Conservation (phyloP, 257 asterid species). For the Capsicum rhomboideum region DNA sequence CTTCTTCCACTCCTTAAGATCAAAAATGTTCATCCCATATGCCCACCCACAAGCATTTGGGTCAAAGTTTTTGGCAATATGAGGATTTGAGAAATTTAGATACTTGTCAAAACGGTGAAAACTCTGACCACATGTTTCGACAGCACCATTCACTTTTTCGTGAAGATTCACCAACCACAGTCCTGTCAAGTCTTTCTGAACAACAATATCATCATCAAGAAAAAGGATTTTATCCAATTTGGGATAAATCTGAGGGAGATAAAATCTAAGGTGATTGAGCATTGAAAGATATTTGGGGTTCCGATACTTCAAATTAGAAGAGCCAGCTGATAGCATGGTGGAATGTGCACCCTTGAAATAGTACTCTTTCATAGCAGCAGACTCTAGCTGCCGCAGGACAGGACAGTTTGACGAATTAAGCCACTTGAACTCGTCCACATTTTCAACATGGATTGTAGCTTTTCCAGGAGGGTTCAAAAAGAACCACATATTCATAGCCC, state of each 20-base stretch:
- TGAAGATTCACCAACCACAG: constrained; percentile 79
- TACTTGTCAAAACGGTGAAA: constrained; percentile 98
- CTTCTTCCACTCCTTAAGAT: constrained; percentile 91
- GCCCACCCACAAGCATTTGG: constrained; percentile 99
- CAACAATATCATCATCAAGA: constrained; percentile 97
- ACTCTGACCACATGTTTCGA: constrained; percentile 97
- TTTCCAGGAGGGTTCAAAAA: constrained; percentile 95
- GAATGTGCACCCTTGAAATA: constrained; percentile 99
- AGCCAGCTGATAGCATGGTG: constrained; percentile 73
- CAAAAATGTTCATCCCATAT: constrained; percentile 95
- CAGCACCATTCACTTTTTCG: constrained; percentile 96
- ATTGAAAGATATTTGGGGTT: constrained; percentile 96
- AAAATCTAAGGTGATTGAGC: constrained; percentile 96
- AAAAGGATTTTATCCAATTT: constrained; percentile 89
- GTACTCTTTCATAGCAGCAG: constrained; percentile 97
- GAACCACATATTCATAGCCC: constrained; percentile 99
- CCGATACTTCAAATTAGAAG: constrained; percentile 90
- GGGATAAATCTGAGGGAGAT: constrained; percentile 94
- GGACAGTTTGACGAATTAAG: constrained; percentile 95
- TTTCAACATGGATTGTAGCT: constrained; percentile 94
- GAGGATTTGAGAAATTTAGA: constrained; percentile 93
- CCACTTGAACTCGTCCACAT: constrained; percentile 96
- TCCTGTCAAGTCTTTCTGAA: constrained; percentile 95
- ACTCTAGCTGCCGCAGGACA: constrained; percentile 83
- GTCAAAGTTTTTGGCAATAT: constrained; percentile 73